Conservation (phyloP, 768 basidiomycete species). For the Trametes meyenii region DNA sequence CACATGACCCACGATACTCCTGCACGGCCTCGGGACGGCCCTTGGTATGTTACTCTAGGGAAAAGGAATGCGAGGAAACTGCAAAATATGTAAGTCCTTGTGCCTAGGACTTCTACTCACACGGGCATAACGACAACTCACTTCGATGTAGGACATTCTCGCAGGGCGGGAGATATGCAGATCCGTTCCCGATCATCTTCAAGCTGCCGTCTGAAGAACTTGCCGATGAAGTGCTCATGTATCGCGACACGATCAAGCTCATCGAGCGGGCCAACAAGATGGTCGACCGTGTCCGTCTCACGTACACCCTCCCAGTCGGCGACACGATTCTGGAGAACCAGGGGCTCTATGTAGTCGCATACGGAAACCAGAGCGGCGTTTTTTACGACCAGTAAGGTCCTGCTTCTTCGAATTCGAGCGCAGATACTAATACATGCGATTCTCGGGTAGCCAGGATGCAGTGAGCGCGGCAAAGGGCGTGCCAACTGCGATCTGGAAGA, state of each 20-base stretch:
- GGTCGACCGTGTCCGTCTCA: background rate
- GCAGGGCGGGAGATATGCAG: background rate
- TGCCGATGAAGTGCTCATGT: background rate
- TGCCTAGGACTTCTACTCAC: background rate
- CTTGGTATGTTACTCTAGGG: background rate
- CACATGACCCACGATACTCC: background rate
- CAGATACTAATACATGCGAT: background rate
- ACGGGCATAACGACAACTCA: too few relatives aligned
- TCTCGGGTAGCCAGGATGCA: background rate
- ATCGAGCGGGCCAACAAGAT: background rate
- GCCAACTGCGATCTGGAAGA: background rate
- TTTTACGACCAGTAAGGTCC: background rate
- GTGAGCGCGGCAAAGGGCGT: background rate
- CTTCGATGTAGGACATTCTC: background rate
- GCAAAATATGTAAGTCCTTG: background rate
- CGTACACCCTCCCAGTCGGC: background rate
- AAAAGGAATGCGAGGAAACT: background rate
- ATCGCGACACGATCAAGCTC: background rate
- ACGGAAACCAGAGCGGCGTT: background rate
- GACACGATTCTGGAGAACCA: background rate
- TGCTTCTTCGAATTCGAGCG: background rate
- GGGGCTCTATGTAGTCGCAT: background rate
- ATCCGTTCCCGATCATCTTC: background rate
- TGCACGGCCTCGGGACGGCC: background rate
- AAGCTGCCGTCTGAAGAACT: background rate